A percentile compares a stretch with the other conserved stretches of the same genome.
These are phyloP conservation scores for Suillus placidus DNA, from an alignment of 768 basidiomycete species.

Conservation along the genomic window DNA sequence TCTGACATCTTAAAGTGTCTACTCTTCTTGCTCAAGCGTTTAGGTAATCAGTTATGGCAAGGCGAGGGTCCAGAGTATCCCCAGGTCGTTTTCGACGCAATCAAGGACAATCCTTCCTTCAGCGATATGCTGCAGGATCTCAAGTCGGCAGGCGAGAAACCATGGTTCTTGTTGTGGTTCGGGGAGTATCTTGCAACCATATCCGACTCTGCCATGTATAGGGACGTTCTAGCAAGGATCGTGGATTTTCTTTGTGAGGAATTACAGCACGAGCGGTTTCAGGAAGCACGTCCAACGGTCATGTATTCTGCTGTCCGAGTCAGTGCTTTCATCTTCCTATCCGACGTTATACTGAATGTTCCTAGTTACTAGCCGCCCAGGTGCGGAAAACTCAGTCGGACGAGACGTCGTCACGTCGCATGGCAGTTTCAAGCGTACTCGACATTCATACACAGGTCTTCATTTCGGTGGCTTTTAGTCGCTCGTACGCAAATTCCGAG, in stretches of 20 bases:
- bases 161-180: constrained; percentile 67
- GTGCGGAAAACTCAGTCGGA: constrained; percentile 36
- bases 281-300: constrained; percentile 56
- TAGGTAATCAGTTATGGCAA: constrained; percentile 64
- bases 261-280: constrained; percentile 76
- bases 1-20: constrained; percentile 58
- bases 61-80: constrained; percentile 74
- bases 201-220: constrained; percentile 48
- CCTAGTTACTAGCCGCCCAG: constrained; percentile 37
- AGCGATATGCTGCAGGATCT: constrained; percentile 44
- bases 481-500: constrained; percentile 36
- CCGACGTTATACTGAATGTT: constrained; percentile 15
- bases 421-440: constrained; percentile 40
- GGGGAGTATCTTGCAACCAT: constrained; percentile 62
- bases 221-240: constrained; percentile 73
- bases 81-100: constrained; percentile 75
- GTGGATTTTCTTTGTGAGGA: constrained; percentile 79
- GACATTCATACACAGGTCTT: constrained; percentile 55
- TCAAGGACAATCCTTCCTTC: constrained; percentile 76
- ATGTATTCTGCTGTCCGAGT: constrained; percentile 68
- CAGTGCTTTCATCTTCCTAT: constrained; percentile 32
- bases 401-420: constrained; percentile 28
- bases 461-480: constrained; percentile 49
- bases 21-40: constrained; percentile 58
- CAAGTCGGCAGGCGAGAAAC: constrained; percentile 36